Percentiles rank a stretch among this genome's conserved stretches.
These are phyloP conservation scores for Chrysoporthe austroafricana DNA, from an alignment of 2,329 filamentous ascomycete species.

Conservation along the genomic window DNA sequence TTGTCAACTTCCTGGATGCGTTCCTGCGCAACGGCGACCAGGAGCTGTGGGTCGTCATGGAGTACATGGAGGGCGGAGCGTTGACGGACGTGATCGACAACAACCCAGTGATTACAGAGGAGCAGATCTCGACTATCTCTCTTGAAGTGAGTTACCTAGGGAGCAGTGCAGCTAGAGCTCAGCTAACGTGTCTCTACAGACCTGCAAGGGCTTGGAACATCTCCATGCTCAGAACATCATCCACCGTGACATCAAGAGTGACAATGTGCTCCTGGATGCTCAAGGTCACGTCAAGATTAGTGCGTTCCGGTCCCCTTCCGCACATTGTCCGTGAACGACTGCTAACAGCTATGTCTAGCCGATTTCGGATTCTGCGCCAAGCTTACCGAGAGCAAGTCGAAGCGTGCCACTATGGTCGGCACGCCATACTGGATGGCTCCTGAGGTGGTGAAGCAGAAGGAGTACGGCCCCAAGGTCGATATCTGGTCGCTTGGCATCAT, in stretches of 20 bases:
- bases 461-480: conserved; percentile 97
- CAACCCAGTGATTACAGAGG: conserved; percentile 89
- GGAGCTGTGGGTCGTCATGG: conserved; percentile 99
- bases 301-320: conserved; percentile 54
- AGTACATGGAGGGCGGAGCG: conserved; percentile 98
- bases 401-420: conserved; percentile 98
- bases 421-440: conserved; percentile 99
- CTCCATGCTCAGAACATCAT: conserved; percentile 96
- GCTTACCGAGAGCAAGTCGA: conserved; percentile 93
- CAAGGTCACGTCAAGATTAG: conserved; percentile 97
- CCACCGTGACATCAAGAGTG: conserved; percentile 98
- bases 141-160: conserved; percentile 71
- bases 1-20: conserved; percentile 97
- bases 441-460: conserved; percentile 98
- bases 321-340: not conserved
- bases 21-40: conserved; percentile 93
- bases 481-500: conserved; percentile 99
- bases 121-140: conserved; percentile 97
- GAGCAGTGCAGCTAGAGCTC: not conserved
- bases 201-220: conserved; percentile 92
- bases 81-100: conserved; percentile 99
- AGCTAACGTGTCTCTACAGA: conserved; percentile 56
- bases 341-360: conserved; percentile 59
- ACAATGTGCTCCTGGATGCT: conserved; percentile 94
- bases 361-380: conserved; percentile 99